A percentile compares a stretch with the other conserved stretches of the same genome.
Evolutionary conservation across 2,329 filamentous ascomycete genomes (phyloP).

Genomic region (Ambrosiella beaveri): DNA sequence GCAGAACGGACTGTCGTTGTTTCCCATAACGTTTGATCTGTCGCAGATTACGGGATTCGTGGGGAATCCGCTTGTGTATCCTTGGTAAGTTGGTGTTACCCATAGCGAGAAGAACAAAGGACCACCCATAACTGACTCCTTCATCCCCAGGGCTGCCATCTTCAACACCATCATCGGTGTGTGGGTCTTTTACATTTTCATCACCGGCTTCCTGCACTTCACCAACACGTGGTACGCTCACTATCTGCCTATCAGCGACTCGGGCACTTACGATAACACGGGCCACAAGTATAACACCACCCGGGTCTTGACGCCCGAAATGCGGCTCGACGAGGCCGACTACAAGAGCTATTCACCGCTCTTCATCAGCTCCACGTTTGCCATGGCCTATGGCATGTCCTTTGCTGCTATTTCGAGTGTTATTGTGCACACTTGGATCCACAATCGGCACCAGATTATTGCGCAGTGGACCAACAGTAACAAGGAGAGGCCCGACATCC

Average conservation of each 20-base stretch:
- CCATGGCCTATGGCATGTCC: too few relatives aligned
- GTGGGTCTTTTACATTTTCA: slow-evolving; percentile 45
- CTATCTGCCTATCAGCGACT: slow-evolving; percentile 53
- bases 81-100: slow-evolving; percentile 31
- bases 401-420: slow-evolving; percentile 56
- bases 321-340: slow-evolving; percentile 43
- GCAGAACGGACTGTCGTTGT: slow-evolving; percentile 45
- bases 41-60: slow-evolving; percentile 53
- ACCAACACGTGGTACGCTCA: slow-evolving; percentile 45
- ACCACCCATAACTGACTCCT: neutral
- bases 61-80: slow-evolving; percentile 50
- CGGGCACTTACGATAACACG: slow-evolving; percentile 54
- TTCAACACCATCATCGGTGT: slow-evolving; percentile 55
- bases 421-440: slow-evolving; percentile 48
- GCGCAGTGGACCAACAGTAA: slow-evolving; percentile 41
- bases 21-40: slow-evolving; percentile 65
- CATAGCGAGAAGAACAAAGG: too few relatives aligned
- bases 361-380: slow-evolving; percentile 34
- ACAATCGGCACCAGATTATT: slow-evolving; percentile 51
- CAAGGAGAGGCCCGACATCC: slow-evolving; percentile 42
- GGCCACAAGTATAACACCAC: slow-evolving; percentile 46
- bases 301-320: slow-evolving; percentile 42
- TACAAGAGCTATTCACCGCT: slow-evolving; percentile 52
- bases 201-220: slow-evolving; percentile 44
- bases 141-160: slow-evolving; percentile 41